Base-by-base conservation (phyloP, 805 yeast species). In the Tetrapisispora namnaoensis region DNA sequence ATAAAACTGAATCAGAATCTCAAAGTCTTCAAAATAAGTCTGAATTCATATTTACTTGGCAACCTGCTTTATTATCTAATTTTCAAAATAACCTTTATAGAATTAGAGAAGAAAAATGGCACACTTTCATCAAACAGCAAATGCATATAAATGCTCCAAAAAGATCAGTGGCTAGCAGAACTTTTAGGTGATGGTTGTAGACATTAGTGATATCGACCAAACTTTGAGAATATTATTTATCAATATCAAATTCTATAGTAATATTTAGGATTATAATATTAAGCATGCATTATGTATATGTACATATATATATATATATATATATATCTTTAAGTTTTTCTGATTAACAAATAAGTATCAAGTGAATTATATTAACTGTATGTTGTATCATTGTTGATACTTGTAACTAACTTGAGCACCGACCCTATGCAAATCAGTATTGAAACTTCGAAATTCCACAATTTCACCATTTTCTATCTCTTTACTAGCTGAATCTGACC, bases 401-500 rank as follows among this genome's bases (percentile, higher is more conserved):
- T 45, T 70, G 49, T 72, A 72, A 47, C 72, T 70, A 2, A 89
- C 96, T 44, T 76, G 66, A 0, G 95, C 81, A 13, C 84, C 87
- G 14, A 89, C 80, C 46, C 76, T 74, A 62, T 86, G 95, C 27
- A 76, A 71, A 45, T 72, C 73, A 0, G 96, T 88, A 27, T 74
- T 67, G 60, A 89, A 85, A 20, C 80, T 72, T 48, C 82, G 74
- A 55, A 90, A 80, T 55, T 77, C 75, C 14, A 90, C 95, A 30
- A 71, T 69, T 54, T 90, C 95, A 1, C 76, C 75, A 37, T 80
- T 79, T 10, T 68, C 69, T 8, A 80, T 69, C 40, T 77, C 75
- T 54, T 77, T 76, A 27, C 36, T 22, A 2, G 78, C 72, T 2
- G 88, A 76, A 61, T 88, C 95, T 11, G 80, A 78, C 97, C 97